Evolutionary conservation across 306 rosid genomes (phyloP).

Genomic region (Leucaena leucocephala): DNA sequence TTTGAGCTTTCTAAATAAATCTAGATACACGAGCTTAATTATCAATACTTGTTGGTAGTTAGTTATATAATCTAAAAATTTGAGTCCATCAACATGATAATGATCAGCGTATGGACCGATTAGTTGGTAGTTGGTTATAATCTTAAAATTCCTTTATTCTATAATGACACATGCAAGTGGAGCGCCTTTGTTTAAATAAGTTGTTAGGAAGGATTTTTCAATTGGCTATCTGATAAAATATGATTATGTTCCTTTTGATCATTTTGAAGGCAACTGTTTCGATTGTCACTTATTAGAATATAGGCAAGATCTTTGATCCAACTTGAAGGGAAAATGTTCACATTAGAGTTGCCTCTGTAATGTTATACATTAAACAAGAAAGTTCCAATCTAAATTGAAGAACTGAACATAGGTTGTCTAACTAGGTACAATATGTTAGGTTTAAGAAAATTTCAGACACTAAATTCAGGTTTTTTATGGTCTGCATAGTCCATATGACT

Average conservation of each 20-base stretch:
- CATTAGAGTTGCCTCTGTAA: background rate
- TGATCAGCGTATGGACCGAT: background rate
- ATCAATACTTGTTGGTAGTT: background rate
- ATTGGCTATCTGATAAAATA: background rate
- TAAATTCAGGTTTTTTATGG: too few relatives aligned
- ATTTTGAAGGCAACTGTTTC: background rate
- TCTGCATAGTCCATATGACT: too few relatives aligned
- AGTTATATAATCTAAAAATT: background rate
- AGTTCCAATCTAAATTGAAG: background rate
- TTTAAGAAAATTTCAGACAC: background rate
- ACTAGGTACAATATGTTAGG: background rate
- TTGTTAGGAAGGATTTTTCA: background rate
- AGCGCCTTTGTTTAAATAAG: background rate
- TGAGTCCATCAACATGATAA: background rate
- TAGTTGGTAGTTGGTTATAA: background rate
- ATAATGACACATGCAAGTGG: background rate
- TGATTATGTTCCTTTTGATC: conserved; percentile 5
- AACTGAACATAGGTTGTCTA: background rate
- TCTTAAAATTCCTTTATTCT: background rate
- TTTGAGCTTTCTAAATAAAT: background rate
- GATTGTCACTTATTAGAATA: background rate
- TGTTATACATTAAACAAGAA: background rate
- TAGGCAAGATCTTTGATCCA: background rate
- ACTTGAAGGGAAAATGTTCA: background rate
- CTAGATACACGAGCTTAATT: background rate